Base-by-base conservation (phyloP, 129 eudicot genomes). In the Mikania micrantha region DNA sequence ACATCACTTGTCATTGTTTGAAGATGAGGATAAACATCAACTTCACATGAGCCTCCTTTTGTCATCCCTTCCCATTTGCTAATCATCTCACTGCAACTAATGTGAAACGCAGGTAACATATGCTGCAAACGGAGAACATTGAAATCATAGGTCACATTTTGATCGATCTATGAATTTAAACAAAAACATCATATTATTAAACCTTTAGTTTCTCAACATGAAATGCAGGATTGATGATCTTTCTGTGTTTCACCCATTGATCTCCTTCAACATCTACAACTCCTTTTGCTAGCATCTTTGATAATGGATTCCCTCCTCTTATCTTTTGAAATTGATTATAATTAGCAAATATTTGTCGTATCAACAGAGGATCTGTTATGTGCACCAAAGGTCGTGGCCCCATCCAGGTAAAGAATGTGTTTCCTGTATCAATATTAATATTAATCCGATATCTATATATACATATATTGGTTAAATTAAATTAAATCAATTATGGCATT, bases 181-280 rank as follows among this genome's bases (percentile, higher is more conserved):
- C 3, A 2, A 24, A 17, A 47, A 31, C 31, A 32, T 0, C 0
- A 36, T 2, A n/a, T 0, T 3, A 20, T 3, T 7, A n/a, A 56
- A 36, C 75, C 66, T 70, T 70, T 5, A 68, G 73, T 22, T 70
- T 53, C 24, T 53, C 70, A 39, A 62, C 12, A 62, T 49, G 76
- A 20, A 71, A 71, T 4, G 76, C 76, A 61, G 72, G 81, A 34
- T 52, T 77, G 54, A 77, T 63, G 0, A 77, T 63, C 45, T 70
- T 71, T 56, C 77, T 54, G 11, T 71, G 72, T 77, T 77, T 72
- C 12, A 21, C 73, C 81, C 81, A 77, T 56, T 71, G 68, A 39
- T 77, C 67, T 10, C 62, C 73, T 4, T 77, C 81, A 57, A 16
- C 47, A 21, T 58, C 69, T 39, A 25, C 71, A 5, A 77, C 15